Evolutionary conservation across 1,139 yeast species (phyloP), one percentile per base, ranked within the genome.

Genomic region (Lodderomyces oxycetoniae): DNA sequence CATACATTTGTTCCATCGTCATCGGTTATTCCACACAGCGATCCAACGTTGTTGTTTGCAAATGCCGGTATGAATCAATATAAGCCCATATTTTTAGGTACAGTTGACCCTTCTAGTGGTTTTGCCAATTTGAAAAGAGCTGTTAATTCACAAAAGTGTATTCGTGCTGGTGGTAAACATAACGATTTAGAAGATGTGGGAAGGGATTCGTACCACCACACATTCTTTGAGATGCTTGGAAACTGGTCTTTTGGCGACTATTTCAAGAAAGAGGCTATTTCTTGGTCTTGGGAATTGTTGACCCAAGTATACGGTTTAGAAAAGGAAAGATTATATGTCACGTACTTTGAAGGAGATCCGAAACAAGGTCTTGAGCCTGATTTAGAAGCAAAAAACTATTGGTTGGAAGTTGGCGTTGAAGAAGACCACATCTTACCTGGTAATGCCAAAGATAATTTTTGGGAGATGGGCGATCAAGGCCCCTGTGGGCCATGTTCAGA

Each of bases 391-490:
- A 85, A 84, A 57, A 67, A 83, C 48, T 67, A 79, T 44, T 91
- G 99, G 99, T 64, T 71, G 44, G 75, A 73, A 25, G 83, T 82
- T 28, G 99, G 99, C 47, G 95, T 91, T 39, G 74, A 79, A 21
- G 95, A 86, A 47, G 91, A 82, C 57, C 97, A 88, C 57, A 89
- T 91, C 48, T 68, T 91, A 47, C 95, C 96, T 16, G 99, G 98
- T 39, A 69, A 79, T 46, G 85, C 80, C 36, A 70, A 79, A 56
- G 99, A 91, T 59, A 91, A 91, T 67, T 91, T 91, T 61, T 91
- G 99, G 99, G 99, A 93, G 69, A 91, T 91, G 99, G 99, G 99
- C 49, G 99, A 93, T 56, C 97, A 89, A 67, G 99, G 99, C 46
- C 99, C 99, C 30, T 91, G 99, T 70, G 99, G 99, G 44, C 99